phyloP scores from a whole-genome alignment of 2,329 filamentous ascomycete genomes.

The Neonectria hederae region DNA sequence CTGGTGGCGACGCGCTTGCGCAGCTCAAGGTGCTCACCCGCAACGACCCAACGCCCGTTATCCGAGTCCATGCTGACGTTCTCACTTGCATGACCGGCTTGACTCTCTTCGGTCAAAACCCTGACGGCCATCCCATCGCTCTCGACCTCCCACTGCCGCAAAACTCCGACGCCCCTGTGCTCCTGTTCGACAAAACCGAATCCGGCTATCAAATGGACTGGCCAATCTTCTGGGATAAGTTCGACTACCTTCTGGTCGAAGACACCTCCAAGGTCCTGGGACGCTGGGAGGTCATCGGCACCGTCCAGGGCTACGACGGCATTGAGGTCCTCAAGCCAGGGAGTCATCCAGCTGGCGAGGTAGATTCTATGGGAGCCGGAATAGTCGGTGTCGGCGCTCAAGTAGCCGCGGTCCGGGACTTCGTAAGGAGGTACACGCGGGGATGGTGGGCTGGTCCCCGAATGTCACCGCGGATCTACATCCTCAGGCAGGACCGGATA shows the following conservation, averaged over 20 bases:
- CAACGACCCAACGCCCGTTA: constrained; percentile 35
- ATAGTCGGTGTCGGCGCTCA: constrained; percentile 55
- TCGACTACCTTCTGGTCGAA: constrained; percentile 71
- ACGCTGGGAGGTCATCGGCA: constrained; percentile 65
- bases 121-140: constrained; percentile 49
- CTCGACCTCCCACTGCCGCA: constrained; percentile 31
- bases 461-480: constrained; percentile 65
- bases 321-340: constrained; percentile 66
- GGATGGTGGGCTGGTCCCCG: constrained; percentile 73
- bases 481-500: constrained; percentile 52
- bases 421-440: constrained; percentile 58
- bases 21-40: constrained; percentile 55
- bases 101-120: constrained; percentile 69
- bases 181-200: constrained; percentile 72
- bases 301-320: constrained; percentile 67
- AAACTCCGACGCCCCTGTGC: constrained; percentile 40
- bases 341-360: constrained; percentile 30
- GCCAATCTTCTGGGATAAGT: constrained; percentile 68
- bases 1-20: constrained; percentile 81
- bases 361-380: constrained; percentile 24
- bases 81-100: constrained; percentile 76
- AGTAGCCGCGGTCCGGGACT: constrained; percentile 51
- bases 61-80: constrained; percentile 70
- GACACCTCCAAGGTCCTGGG: constrained; percentile 58
- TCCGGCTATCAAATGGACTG: constrained; percentile 48